phyloP scores from a whole-genome alignment of 2,329 filamentous ascomycete species.

The Diaporthe capsici region DNA sequence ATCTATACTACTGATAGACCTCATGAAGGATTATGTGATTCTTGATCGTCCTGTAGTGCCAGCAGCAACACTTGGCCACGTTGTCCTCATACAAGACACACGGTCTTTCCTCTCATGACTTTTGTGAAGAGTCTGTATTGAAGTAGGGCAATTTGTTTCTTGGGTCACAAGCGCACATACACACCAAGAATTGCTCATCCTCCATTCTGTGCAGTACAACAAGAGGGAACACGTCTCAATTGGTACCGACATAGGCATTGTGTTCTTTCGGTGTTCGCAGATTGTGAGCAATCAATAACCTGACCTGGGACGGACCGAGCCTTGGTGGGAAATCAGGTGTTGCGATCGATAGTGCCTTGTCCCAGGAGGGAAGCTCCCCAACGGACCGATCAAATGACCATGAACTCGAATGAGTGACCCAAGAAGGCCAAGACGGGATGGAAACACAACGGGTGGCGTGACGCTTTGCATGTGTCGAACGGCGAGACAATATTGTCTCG shows the following conservation, averaged over 20 bases:
- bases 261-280: not conserved
- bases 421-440: not conserved
- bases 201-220: not conserved
- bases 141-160: not conserved
- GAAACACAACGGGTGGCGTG: not conserved
- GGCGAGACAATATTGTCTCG: slow-evolving; percentile 12
- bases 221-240: not conserved
- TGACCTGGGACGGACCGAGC: not conserved
- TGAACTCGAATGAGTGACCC: not conserved
- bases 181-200: not conserved
- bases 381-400: not conserved
- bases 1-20: too few species aligned
- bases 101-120: not conserved
- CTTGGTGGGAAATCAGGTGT: not conserved
- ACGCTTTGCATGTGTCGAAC: slow-evolving; percentile 13
- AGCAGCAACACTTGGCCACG: not conserved
- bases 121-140: not conserved
- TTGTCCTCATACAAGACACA: not conserved
- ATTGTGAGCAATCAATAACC: not conserved
- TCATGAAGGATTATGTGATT: not conserved
- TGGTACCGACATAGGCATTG: not conserved
- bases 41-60: not conserved
- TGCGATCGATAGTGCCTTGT: not conserved
- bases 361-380: not conserved
- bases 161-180: not conserved